A percentile compares a stretch with the other conserved stretches of the same genome.
Evolutionary conservation across 495 filamentous ascomycete species (phyloP).

Genomic region (Daldinia concentrica): DNA sequence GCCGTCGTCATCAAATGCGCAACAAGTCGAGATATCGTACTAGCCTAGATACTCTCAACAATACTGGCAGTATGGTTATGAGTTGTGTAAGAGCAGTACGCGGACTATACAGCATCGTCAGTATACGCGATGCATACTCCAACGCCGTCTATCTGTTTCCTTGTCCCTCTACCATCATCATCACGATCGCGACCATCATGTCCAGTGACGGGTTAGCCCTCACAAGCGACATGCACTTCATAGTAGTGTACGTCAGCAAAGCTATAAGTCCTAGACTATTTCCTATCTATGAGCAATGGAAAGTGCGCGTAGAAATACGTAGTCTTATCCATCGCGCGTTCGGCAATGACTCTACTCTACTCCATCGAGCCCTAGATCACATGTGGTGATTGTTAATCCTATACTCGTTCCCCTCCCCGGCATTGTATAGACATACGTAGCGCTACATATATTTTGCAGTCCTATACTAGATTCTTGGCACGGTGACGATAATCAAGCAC

Average conservation of each 20-base stretch:
- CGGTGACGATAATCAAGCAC: slow-evolving; percentile 4
- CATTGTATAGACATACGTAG: slow-evolving; percentile 1
- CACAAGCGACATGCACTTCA: slow-evolving; percentile 1
- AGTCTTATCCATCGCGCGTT: neutral
- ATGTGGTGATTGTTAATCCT: slow-evolving; percentile 13
- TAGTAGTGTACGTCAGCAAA: slow-evolving; percentile 23
- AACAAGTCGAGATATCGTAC: neutral
- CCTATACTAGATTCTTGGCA: neutral
- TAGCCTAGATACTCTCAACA: neutral
- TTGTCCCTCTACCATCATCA: neutral
- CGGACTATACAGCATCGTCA: slow-evolving; percentile 7
- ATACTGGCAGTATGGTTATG: neutral
- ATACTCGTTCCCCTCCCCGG: neutral
- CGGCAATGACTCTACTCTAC: slow-evolving; percentile 1
- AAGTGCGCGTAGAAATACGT: neutral
- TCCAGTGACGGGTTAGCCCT: neutral
- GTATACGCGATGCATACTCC: slow-evolving; percentile 1
- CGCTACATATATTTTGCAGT: slow-evolving; percentile 1
- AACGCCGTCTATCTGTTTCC: neutral
- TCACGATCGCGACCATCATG: neutral
- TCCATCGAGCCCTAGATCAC: neutral
- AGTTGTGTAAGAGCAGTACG: neutral
- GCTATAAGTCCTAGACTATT: neutral
- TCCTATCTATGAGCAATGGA: neutral
- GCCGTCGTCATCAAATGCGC: slow-evolving; percentile 34